phyloP scores from a whole-genome alignment of 352 stramenopile species.

The Globisporangium heterothallicum region DNA sequence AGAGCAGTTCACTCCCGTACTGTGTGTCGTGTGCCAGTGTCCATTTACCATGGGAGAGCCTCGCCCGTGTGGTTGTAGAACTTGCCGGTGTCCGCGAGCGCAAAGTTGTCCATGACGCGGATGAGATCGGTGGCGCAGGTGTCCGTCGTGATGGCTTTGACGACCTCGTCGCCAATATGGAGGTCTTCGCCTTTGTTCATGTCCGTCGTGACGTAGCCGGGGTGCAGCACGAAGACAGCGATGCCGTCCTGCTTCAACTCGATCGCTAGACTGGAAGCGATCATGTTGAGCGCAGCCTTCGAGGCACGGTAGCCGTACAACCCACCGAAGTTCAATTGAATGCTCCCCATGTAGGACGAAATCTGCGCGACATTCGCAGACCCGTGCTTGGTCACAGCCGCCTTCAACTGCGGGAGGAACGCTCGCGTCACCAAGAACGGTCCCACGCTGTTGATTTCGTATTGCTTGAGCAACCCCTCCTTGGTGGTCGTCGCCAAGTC shows the following conservation, averaged over 20 bases:
- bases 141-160: constrained; percentile 14
- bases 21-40: too few species aligned
- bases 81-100: constrained; percentile 24
- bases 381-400: constrained; percentile 3
- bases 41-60: constrained; percentile 25
- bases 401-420: constrained; percentile 19
- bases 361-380: constrained; percentile 21
- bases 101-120: constrained; percentile 20
- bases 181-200: too few species aligned
- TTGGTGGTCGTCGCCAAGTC: constrained; percentile 11
- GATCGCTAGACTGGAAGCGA: constrained; percentile 16
- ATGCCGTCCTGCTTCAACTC: constrained; percentile 24
- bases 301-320: constrained; percentile 37
- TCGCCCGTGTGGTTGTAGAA: constrained; percentile 24
- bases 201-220: constrained; percentile 34
- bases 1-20: too few species aligned
- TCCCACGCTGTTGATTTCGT: constrained; percentile 36
- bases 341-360: constrained; percentile 14
- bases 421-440: constrained; percentile 25
- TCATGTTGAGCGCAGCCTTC: constrained; percentile 41
- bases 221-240: constrained; percentile 24
- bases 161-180: too few species aligned
- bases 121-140: constrained; percentile 23
- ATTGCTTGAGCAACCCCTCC: constrained; percentile 17
- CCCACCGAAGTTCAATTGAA: constrained; percentile 16